A percentile compares a stretch with the other conserved stretches of the same genome.
These are phyloP conservation scores for Amylostereum areolatum DNA, from an alignment of 1,284 basidiomycete genomes.

Conservation along the genomic window DNA sequence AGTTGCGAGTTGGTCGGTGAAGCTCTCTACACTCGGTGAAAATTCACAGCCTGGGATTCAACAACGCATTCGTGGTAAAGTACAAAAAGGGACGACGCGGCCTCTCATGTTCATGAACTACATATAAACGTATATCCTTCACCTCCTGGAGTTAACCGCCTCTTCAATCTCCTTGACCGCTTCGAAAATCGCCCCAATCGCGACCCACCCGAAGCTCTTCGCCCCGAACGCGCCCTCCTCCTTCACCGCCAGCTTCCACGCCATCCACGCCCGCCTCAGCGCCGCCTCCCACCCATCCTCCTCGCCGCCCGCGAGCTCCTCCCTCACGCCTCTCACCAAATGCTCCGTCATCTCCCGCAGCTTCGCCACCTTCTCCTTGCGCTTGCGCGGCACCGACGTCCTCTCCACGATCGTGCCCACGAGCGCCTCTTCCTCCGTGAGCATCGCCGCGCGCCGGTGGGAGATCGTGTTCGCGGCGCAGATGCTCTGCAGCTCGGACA, in stretches of 20 bases:
- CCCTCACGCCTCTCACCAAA: slow-evolving; percentile 31
- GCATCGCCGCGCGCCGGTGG: slow-evolving; percentile 5
- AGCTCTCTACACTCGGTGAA: too few species aligned
- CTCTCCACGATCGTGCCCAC: slow-evolving; percentile 22
- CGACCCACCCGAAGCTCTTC: slow-evolving; percentile 53
- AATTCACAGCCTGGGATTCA: too few species aligned
- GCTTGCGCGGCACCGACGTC: slow-evolving; percentile 15
- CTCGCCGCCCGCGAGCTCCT: slow-evolving; percentile 40
- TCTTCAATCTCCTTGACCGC: slow-evolving; percentile 28
- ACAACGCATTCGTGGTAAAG: too few species aligned
- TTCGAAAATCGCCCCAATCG: slow-evolving; percentile 45
- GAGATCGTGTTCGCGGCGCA: slow-evolving; percentile 13
- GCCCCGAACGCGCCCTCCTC: slow-evolving; percentile 42
- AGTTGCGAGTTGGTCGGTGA: too few species aligned
- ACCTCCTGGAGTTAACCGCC: too few species aligned
- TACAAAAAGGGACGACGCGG: too few species aligned
- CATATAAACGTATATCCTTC: too few species aligned
- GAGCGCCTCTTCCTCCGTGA: slow-evolving; percentile 23
- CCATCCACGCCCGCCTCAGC: slow-evolving; percentile 43
- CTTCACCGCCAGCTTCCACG: slow-evolving; percentile 37
- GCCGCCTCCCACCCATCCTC: slow-evolving; percentile 29
- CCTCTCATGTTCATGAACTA: too few species aligned
- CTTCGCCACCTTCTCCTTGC: slow-evolving; percentile 16
- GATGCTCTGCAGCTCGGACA: slow-evolving; percentile 16
- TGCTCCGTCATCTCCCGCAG: slow-evolving; percentile 17